Evolutionary conservation across 805 yeast genomes (phyloP), one percentile per base, ranked within the genome.

Genomic region (Candida pseudofarinosa): DNA sequence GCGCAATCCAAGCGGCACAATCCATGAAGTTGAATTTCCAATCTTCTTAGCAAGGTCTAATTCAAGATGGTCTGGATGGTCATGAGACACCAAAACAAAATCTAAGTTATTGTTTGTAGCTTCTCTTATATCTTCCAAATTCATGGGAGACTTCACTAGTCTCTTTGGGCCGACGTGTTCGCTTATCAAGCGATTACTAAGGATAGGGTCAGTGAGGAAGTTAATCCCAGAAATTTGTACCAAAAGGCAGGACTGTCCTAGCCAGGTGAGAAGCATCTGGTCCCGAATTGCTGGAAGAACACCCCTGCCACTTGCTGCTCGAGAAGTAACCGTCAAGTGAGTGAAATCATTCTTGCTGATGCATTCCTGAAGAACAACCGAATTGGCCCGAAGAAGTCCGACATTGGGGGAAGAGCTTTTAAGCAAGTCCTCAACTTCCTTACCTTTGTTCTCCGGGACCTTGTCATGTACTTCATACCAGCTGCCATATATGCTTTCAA

Each of bases 31-130:
- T 3, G 62, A 49, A 50, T 86, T 82, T 10, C 85, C 83, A 19
- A 70, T 56, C 38, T 67, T 52, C 33, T 63, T 56, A 13, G 81
- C 77, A 7, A 85, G 69, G 23, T 71, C 79, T 43, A 76, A 67
- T 54, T 91, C 98, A 36, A 91, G 64, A 65, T 91, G 98, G 61
- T 91, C 98, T 1, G 97, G 98, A 56, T 91, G 98, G 58, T 91
- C 90, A 59, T 91, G 98, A 1, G 95, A 85, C 0, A 91, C 95
- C 16, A 91, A 57, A 1, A 88, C 81, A 43, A 82, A 78, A 48
- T 88, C 81, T 4, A 71, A 44, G 0, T 89, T 85, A 33, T 67
- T 62, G 8, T 88, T 85, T 14, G 72, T 63, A 7, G 76, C 73
- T 39, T 56, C 53, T 23, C 55, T 42, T 10, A 90, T 71, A 15